These are phyloP conservation scores for Exophiala spinifera DNA, from an alignment of 2,329 filamentous ascomycete genomes.

Conservation along the genomic window DNA sequence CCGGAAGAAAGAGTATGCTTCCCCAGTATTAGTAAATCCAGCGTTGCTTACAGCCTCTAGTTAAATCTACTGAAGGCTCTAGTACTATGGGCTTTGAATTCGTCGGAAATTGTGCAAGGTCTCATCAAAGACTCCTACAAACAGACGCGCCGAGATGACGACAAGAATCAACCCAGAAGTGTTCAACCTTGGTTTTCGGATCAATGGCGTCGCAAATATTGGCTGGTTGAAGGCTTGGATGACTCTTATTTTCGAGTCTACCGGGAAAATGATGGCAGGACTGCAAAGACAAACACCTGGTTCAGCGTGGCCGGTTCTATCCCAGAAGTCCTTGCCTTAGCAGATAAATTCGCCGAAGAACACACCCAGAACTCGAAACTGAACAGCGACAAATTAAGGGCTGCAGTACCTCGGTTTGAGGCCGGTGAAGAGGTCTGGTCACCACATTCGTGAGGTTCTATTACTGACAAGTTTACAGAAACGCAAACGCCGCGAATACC, in stretches of 20 bases:
- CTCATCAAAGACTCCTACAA: slow-evolving; percentile 89
- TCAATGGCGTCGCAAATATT: slow-evolving; percentile 88
- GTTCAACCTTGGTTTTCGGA: slow-evolving; percentile 89
- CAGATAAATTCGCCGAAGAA: slow-evolving; percentile 74
- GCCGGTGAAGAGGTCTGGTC: slow-evolving; percentile 77
- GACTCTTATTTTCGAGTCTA: slow-evolving; percentile 94
- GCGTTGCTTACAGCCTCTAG: slow-evolving; percentile 46
- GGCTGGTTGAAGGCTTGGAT: slow-evolving; percentile 86
- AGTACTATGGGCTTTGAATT: slow-evolving; percentile 82
- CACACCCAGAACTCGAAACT: slow-evolving; percentile 70
- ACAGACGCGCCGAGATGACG: slow-evolving; percentile 73
- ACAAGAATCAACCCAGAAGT: slow-evolving; percentile 79
- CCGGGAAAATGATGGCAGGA: slow-evolving; percentile 77
- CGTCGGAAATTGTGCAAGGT: slow-evolving; percentile 75
- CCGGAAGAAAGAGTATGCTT: slow-evolving; percentile 71
- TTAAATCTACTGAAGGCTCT: slow-evolving; percentile 78
- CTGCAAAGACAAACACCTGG: slow-evolving; percentile 75
- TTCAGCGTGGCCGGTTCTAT: slow-evolving; percentile 89
- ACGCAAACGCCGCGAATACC: slow-evolving; percentile 88
- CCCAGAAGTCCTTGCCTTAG: slow-evolving; percentile 73
- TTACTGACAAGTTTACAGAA: slow-evolving; percentile 57
- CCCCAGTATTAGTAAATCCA: not conserved
- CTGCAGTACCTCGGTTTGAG: slow-evolving; percentile 85
- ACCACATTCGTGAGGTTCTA: slow-evolving; percentile 22
- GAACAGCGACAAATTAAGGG: slow-evolving; percentile 71